phyloP scores from a whole-genome alignment of 2,329 filamentous ascomycete genomes.

The Plenodomus tracheiphilus region DNA sequence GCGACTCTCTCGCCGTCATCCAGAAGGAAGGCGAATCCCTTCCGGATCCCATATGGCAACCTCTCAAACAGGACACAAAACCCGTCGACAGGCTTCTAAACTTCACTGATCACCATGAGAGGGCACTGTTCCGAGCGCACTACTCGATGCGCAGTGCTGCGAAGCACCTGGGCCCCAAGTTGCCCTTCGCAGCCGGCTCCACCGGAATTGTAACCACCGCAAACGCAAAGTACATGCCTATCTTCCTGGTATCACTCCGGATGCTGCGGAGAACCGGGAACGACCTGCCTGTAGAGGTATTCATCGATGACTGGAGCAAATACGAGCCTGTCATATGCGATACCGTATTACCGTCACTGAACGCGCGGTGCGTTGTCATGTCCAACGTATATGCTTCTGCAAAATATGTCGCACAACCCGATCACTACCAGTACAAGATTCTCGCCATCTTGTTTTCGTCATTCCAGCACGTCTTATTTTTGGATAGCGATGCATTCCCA shows the following conservation, averaged over 20 bases:
- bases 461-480: conserved; percentile 62
- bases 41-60: conserved; percentile 3
- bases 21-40: conserved; percentile 7
- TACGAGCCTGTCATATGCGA: conserved; percentile 47
- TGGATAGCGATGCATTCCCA: conserved; percentile 62
- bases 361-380: conserved; percentile 45
- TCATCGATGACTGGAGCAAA: conserved; percentile 41
- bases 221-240: conserved; percentile 53
- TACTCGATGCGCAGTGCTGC: conserved; percentile 24
- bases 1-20: conserved; percentile 13
- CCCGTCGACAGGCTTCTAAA: conserved; percentile 14
- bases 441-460: conserved; percentile 62
- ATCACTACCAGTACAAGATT: conserved; percentile 58
- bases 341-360: conserved; percentile 41
- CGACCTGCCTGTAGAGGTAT: conserved; percentile 53
- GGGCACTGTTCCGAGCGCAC: conserved; percentile 20
- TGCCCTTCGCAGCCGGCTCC: conserved; percentile 46
- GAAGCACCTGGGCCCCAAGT: conserved; percentile 24
- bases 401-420: conserved; percentile 13
- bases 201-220: conserved; percentile 58
- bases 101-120: conserved; percentile 24
- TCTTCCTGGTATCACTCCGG: conserved; percentile 55
- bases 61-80: conserved; percentile 11
- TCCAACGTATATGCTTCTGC: conserved; percentile 26
- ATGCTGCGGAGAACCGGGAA: conserved; percentile 58